A percentile compares a stretch with the other conserved stretches of the same genome.
These are phyloP conservation scores for Tricholoma hemisulphureum DNA, from an alignment of 768 basidiomycete genomes.

Conservation along the genomic window DNA sequence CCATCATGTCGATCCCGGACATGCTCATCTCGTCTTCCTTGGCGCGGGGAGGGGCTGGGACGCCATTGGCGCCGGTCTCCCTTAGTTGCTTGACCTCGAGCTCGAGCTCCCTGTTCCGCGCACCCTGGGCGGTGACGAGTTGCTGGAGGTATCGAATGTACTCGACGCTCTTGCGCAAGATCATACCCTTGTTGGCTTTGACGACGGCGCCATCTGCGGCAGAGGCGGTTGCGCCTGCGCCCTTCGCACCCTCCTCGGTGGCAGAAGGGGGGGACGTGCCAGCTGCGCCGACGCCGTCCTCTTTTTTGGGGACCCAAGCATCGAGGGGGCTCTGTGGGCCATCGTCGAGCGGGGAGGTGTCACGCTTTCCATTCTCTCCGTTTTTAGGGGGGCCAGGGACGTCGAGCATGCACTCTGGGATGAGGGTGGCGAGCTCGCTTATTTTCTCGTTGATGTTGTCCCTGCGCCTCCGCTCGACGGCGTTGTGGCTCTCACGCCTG, in stretches of 20 bases:
- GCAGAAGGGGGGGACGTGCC: not conserved
- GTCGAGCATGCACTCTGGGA: slow-evolving; percentile 85
- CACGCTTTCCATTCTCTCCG: not conserved
- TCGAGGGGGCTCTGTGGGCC: not conserved
- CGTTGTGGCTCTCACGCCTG: slow-evolving; percentile 86
- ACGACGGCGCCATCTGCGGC: slow-evolving; percentile 40
- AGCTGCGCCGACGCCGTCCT: slow-evolving; percentile 5
- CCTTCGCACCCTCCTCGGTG: not conserved
- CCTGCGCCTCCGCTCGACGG: slow-evolving; percentile 80
- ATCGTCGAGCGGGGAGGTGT: not conserved
- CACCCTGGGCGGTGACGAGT: slow-evolving; percentile 76
- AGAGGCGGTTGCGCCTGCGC: slow-evolving; percentile 3
- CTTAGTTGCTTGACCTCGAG: slow-evolving; percentile 57
- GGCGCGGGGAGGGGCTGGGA: no score
- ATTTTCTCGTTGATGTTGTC: slow-evolving; percentile 98
- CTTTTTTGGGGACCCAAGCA: not conserved
- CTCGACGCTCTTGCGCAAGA: slow-evolving; percentile 79
- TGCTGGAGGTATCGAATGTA: slow-evolving; percentile 80
- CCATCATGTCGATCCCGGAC: slow-evolving; percentile 4
- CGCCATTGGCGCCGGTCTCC: slow-evolving; percentile 9
- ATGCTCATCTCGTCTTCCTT: not conserved
- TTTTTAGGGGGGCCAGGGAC: slow-evolving; percentile 8
- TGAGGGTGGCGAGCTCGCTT: slow-evolving; percentile 80
- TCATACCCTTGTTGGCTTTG: slow-evolving; percentile 96
- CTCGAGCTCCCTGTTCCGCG: slow-evolving; percentile 77